Base-by-base conservation (phyloP, 306 rosid species). In the Dalbergia cochinchinensis region DNA sequence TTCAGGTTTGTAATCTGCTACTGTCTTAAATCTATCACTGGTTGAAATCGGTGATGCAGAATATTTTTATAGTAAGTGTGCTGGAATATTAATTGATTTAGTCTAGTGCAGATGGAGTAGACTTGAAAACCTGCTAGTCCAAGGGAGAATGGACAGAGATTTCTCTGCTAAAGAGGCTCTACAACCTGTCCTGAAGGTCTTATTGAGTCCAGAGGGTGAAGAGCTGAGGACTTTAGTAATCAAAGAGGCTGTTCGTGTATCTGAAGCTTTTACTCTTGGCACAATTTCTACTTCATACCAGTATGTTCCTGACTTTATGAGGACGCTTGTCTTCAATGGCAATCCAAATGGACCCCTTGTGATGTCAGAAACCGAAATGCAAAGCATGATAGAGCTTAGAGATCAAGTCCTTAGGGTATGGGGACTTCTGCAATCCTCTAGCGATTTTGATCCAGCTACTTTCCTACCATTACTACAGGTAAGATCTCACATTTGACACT, bases 91-190 rank as follows among this genome's bases (percentile, higher is more conserved):
- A 58, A 16, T 67, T 82, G 77, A 82, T 78, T 48, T 77, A 80
- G 78, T 57, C 65, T 64, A 16, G 66, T 86, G 87, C 95, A 94
- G 97, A 82, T 94, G 97, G 99, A 87, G 78, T 80, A 87, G 99
- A 85, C 95, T 94, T 73, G 99, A 94, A 92, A 94, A 85, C 77
- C 89, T 94, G 50, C 87, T 94, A 74, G 87, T 70, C 54, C 97
- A 94, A 74, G 99, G 99, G 57, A 91, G 76, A 82, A 91, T 87
- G 79, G 99, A 94, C 80, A 86, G 90, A 63, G 99, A 94, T 84
- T 94, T 94, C 82, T 86, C 97, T 39, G 92, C 94, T 47, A 91
- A 89, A 42, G 99, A 94, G 69, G 97, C 92, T 54, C 87, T 94
- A 82, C 99, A 94, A 79, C 97, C 97, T 58, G 97, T 89, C 45